Percentiles rank a stretch among this genome's conserved stretches.
Evolutionary conservation across 805 yeast species (phyloP).

Genomic region (Cyberlindnera maritima): DNA sequence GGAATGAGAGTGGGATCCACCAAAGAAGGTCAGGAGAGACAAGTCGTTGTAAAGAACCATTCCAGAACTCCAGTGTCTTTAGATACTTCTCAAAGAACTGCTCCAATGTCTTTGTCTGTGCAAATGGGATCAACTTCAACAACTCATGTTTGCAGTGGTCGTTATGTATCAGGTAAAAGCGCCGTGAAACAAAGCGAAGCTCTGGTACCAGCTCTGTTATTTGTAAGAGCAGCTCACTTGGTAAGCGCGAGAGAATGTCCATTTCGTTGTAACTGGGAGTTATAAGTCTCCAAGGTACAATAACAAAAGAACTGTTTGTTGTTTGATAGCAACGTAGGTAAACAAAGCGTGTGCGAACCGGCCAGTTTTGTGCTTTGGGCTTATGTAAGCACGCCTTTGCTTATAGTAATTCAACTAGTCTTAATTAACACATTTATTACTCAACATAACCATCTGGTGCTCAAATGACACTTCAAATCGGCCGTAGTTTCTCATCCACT

Average conservation of each 20-base stretch:
- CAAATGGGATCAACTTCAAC: constrained; percentile 16
- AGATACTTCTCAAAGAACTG: constrained; percentile 4
- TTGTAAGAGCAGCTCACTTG: constrained; percentile 42
- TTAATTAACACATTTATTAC: too few relatives aligned
- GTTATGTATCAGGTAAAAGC: constrained; percentile 49
- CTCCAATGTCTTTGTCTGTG: not conserved
- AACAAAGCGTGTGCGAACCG: not conserved
- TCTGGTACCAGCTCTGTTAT: constrained; percentile 34
- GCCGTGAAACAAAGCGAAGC: constrained; percentile 36
- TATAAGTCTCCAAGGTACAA: not conserved
- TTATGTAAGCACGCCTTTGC: too few relatives aligned
- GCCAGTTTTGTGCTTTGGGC: too few relatives aligned
- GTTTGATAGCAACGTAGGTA: not conserved
- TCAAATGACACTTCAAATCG: too few relatives aligned
- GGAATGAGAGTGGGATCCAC: constrained; percentile 48
- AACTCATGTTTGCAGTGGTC: constrained; percentile 43
- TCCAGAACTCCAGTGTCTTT: constrained; percentile 29
- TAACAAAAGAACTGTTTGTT: too few relatives aligned
- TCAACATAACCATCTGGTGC: too few relatives aligned
- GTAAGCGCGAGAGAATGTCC: constrained; percentile 26
- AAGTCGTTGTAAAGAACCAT: constrained; percentile 37
- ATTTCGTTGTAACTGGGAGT: too few relatives aligned
- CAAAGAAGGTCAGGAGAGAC: constrained; percentile 34
- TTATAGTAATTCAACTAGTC: too few relatives aligned
- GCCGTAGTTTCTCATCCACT: too few relatives aligned